Evolutionary conservation across 1,139 yeast species (phyloP).

Genomic region (Yamadazyma friedrichii): DNA sequence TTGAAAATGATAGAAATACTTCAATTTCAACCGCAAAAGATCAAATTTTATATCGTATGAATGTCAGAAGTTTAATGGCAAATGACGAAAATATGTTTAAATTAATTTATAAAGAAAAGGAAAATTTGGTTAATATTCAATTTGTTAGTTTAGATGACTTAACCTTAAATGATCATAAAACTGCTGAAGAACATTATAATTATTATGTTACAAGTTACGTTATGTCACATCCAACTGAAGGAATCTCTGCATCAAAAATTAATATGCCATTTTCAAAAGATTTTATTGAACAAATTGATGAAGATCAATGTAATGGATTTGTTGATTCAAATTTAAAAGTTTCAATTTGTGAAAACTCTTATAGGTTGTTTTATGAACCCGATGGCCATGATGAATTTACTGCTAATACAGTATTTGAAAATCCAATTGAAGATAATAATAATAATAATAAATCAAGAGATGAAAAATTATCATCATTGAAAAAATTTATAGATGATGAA

Average conservation of each 20-base stretch:
- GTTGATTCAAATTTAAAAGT: constrained; percentile 76
- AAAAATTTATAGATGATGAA: constrained; percentile 30
- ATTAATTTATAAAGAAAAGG: constrained; percentile 62
- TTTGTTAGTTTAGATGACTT: constrained; percentile 85
- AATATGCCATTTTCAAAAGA: constrained; percentile 71
- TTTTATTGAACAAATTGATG: constrained; percentile 55
- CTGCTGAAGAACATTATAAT: constrained; percentile 82
- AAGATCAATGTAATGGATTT: constrained; percentile 64
- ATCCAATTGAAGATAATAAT: constrained; percentile 23
- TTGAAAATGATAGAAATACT: constrained; percentile 73
- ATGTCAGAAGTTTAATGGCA: constrained; percentile 77
- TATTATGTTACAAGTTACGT: constrained; percentile 90
- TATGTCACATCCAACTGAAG: constrained; percentile 97
- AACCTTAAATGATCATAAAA: constrained; percentile 74
- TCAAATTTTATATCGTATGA: constrained; percentile 88
- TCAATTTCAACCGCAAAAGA: constrained; percentile 73
- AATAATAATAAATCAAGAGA: constrained; percentile 20
- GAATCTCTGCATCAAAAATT: constrained; percentile 79
- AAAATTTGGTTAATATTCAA: constrained; percentile 64
- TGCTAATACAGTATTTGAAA: constrained; percentile 47
- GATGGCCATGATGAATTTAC: constrained; percentile 83
- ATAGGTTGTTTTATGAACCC: constrained; percentile 76
- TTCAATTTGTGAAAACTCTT: constrained; percentile 75
- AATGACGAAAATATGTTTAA: constrained; percentile 92
- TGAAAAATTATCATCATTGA: constrained; percentile 28